Conservation (phyloP, 805 yeast species). For the Wickerhamomyces pijperi region DNA sequence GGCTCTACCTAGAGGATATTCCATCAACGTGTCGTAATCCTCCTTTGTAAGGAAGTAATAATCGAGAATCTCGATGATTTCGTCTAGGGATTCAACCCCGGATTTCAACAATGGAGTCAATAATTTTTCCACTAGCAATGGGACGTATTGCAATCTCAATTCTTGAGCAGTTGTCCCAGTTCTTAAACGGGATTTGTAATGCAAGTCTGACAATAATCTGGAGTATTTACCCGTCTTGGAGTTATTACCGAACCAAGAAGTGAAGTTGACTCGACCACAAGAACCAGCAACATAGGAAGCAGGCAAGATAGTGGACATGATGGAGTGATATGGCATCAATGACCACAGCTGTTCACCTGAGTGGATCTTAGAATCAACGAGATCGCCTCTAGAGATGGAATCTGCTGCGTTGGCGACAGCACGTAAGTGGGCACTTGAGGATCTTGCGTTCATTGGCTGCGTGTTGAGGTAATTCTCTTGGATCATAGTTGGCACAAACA, state of each 20-base stretch:
- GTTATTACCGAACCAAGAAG: conserved; percentile 84
- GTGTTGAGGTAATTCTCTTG: conserved; percentile 84
- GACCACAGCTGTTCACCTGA: conserved; percentile 93
- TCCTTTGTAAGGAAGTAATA: conserved; percentile 77
- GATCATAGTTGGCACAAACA: conserved; percentile 89
- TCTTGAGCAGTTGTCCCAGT: conserved; percentile 69
- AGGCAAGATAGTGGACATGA: conserved; percentile 77
- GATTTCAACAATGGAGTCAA: conserved; percentile 50
- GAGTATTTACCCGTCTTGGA: conserved; percentile 72
- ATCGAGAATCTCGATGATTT: conserved; percentile 68
- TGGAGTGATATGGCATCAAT: conserved; percentile 81
- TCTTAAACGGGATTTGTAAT: conserved; percentile 73
- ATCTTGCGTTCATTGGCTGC: conserved; percentile 36
- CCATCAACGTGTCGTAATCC: conserved; percentile 86
- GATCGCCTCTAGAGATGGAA: conserved; percentile 74
- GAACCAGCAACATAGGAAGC: conserved; percentile 65
- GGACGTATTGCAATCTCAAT: conserved; percentile 66
- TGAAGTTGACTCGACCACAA: conserved; percentile 62
- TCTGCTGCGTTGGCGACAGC: conserved; percentile 74
- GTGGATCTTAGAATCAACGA: conserved; percentile 72
- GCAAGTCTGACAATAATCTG: conserved; percentile 75
- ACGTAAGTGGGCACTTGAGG: conserved; percentile 42
- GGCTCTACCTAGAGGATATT: conserved; percentile 63
- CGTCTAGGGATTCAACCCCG: conserved; percentile 45
- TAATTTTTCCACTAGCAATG: conserved; percentile 47